Evolutionary conservation across 805 yeast species (phyloP), one percentile per base, ranked within the genome.

Genomic region (Komagataella pseudopastoris): DNA sequence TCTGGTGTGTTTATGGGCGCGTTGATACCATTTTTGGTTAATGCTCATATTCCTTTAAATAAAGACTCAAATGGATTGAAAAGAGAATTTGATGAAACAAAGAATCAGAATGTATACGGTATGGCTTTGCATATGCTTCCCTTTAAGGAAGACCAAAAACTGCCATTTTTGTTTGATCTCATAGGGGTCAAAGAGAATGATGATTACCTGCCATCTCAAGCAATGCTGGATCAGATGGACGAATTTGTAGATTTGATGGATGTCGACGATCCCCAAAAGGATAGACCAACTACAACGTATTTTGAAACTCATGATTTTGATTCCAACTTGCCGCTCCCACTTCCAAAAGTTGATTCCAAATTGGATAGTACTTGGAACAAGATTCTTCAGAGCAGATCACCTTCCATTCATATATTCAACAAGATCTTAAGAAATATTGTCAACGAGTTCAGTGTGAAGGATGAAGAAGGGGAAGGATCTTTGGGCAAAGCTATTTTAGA

Each of bases 91-190:
- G 59, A 55, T 3, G 58, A 52, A 2, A 16, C 49, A 6, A 53
- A 53, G 2, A 53, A 50, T 1, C 65, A 66, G 46, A 60, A 61
- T 12, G 53, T 61, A 17, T 68, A 75, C 53, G 71, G 74, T 0
- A 71, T 87, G 51, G 65, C 75, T 1, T 60, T 81, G 55, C 72
- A 73, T 10, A 68, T 81, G 48, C 60, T 88, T 10, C 93, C 96
- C 1, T 86, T 77, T 63, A 74, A 76, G 46, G 95, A 87, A 56
- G 96, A 89, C 62, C 84, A 80, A 55, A 77, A 78, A 56, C 69
- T 80, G 14, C 78, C 89, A 2, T 71, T 70, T 22, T 77, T 84
- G 56, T 68, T 72, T 5, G 60, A 62, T 44, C 55, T 78, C 23
- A 59, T 63, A 7, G 62, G 69, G 3, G 53, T 71, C 12, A 60